Conservation (phyloP, 345 rosid genomes). For the Lenwebbia sp. region DNA sequence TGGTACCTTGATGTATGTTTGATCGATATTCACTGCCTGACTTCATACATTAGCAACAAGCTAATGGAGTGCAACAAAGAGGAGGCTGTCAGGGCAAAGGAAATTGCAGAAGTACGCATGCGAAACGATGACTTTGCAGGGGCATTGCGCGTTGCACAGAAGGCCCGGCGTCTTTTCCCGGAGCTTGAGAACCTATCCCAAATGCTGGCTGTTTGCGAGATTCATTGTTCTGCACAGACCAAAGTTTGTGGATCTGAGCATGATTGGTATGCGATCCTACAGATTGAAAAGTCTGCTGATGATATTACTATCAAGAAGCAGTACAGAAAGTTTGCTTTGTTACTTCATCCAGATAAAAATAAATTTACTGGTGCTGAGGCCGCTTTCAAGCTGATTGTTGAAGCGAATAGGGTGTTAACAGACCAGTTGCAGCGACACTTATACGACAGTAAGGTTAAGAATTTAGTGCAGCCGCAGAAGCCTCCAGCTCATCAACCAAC, state of each 20-base stretch:
- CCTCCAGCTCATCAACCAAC: slow-evolving; percentile 14
- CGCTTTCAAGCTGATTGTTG: slow-evolving; percentile 84
- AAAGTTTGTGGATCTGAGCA: slow-evolving; percentile 40
- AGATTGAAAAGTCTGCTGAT: slow-evolving; percentile 39
- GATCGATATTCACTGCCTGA: background rate
- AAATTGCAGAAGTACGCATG: slow-evolving; percentile 58
- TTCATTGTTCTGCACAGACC: slow-evolving; percentile 48
- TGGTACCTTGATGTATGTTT: background rate
- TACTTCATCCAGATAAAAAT: slow-evolving; percentile 92
- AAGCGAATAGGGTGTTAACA: slow-evolving; percentile 55
- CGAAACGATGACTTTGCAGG: slow-evolving; percentile 38
- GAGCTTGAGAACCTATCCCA: slow-evolving; percentile 56
- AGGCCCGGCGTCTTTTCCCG: slow-evolving; percentile 58
- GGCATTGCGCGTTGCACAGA: slow-evolving; percentile 43
- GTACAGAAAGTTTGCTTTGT: slow-evolving; percentile 66
- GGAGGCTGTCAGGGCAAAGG: slow-evolving; percentile 67
- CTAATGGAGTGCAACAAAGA: slow-evolving; percentile 85
- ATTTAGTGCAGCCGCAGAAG: slow-evolving; percentile 5
- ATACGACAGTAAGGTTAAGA: slow-evolving; percentile 44
- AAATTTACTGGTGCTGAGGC: slow-evolving; percentile 80
- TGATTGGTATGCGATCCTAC: slow-evolving; percentile 89
- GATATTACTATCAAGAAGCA: slow-evolving; percentile 67
- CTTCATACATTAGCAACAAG: background rate
- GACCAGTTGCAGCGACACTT: slow-evolving; percentile 37
- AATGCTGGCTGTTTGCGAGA: slow-evolving; percentile 63